Evolutionary conservation across 495 filamentous ascomycete genomes (phyloP), one percentile per base, ranked within the genome.

Genomic region (Entonaema liquescens): DNA sequence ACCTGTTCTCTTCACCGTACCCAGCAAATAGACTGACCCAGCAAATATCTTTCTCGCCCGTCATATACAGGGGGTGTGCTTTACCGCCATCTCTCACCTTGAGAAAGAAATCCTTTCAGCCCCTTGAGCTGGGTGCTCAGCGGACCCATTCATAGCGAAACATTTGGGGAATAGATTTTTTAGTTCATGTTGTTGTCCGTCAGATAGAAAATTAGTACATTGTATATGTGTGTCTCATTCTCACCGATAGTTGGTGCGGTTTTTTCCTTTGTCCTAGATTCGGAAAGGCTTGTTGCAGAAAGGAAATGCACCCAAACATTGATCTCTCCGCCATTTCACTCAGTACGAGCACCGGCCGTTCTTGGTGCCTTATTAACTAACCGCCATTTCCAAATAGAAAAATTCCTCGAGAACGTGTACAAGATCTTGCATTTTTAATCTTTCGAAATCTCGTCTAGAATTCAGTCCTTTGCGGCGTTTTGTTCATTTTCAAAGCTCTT

Each of bases 211-310:
- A 23, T 66, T 50, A 65, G 70, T 73, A 69, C 59, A 71, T 70
- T 72, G 73, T 71, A 71, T 74, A 76, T 73, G 73, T 77, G 75
- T 77, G 75, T 77, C 75, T 77, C 68, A 77, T 74, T 67, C 75
- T 77, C 75, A 77, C 75, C 75, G 75, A 77, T 77, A 77, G 70
- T 77, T 77, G 63, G 73, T 71, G 65, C 70, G 58, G 68, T 74
- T 52, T 71, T 70, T 70, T 62, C 64, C 73, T 76, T 74, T 76
- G 70, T 74, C 75, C 75, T 73, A 72, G 67, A 73, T 70, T 68
- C 73, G 73, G 75, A 77, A 73, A 77, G 73, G 75, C 75, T 77
- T 59, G 73, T 73, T 76, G 75, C 75, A 76, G 70, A 64, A 65
- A 70, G 55, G 42, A 47, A 47, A 71, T 66, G 72, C 61, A 65